Conservation (phyloP, 345 rosid genomes). For the Citrus glauca region DNA sequence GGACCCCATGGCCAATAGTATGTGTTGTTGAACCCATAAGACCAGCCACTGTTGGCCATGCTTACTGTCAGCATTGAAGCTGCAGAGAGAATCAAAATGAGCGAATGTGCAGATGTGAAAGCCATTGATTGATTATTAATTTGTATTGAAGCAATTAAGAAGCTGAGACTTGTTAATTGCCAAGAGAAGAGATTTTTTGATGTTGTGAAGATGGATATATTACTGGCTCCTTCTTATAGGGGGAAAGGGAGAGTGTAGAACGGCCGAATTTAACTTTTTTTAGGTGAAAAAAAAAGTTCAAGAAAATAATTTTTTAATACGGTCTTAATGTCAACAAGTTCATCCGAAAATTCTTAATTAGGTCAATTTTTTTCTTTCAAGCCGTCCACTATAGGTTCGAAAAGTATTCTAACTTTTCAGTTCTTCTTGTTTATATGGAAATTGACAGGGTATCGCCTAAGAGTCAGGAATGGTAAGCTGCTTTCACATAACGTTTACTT, state of each 20-base stretch:
- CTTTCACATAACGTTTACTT: not conserved
- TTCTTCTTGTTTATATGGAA: no score
- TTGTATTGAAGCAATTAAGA: not conserved
- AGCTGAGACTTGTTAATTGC: not conserved
- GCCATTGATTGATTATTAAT: slow-evolving; percentile 13
- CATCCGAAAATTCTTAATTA: not conserved
- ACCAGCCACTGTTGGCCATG: slow-evolving; percentile 29
- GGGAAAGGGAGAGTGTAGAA: not conserved
- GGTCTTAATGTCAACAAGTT: not conserved
- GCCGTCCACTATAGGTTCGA: no score
- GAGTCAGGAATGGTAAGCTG: not conserved
- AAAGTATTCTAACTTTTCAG: no score
- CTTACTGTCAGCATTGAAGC: slow-evolving; percentile 20
- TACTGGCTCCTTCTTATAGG: slow-evolving; percentile 1
- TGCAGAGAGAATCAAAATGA: slow-evolving; percentile 5
- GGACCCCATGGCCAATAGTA: slow-evolving; percentile 18
- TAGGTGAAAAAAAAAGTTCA: not conserved
- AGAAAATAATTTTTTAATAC: not conserved
- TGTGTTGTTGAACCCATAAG: slow-evolving; percentile 24
- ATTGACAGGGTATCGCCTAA: no score
- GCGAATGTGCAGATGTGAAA: not conserved
- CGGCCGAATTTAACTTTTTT: slow-evolving; percentile 14
- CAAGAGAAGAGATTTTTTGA: not conserved
- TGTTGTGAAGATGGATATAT: not conserved
- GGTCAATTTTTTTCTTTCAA: no score